Evolutionary conservation across 495 filamentous ascomycete species (phyloP).

Genomic region (Pseudevernia furfuracea): DNA sequence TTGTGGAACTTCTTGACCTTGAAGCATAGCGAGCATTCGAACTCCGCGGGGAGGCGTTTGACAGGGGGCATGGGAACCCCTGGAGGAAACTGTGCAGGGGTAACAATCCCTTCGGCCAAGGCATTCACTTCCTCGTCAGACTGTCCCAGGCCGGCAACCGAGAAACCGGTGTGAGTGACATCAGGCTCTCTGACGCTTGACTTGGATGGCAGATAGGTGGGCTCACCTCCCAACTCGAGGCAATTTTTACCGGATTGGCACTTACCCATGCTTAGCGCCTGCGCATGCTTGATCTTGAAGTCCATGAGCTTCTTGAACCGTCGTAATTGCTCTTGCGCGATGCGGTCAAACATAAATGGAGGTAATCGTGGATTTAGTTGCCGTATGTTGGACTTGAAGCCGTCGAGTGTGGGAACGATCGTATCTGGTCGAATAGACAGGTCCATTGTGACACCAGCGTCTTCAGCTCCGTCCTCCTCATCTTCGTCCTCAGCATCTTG

Average conservation of each 20-base stretch:
- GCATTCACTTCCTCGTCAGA: conserved; percentile 57
- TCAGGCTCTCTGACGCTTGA: conserved; percentile 29
- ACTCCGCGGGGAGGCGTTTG: conserved; percentile 70
- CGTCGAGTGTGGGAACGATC: conserved; percentile 66
- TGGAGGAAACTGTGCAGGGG: conserved; percentile 62
- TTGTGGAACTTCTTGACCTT: conserved; percentile 85
- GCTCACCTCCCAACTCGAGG: conserved; percentile 54
- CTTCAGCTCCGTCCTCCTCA: conserved; percentile 36
- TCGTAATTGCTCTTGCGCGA: conserved; percentile 69
- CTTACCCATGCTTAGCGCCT: conserved; percentile 42
- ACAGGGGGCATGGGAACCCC: conserved; percentile 82
- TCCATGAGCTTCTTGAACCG: conserved; percentile 76
- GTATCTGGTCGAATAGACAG: conserved; percentile 37
- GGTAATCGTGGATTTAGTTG: conserved; percentile 63
- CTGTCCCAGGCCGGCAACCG: conserved; percentile 36
- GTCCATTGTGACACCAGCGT: conserved; percentile 43
- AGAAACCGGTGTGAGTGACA: conserved; percentile 38
- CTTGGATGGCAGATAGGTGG: conserved; percentile 40
- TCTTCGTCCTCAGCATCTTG: conserved; percentile 41
- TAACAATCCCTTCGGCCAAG: conserved; percentile 58
- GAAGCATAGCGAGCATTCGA: conserved; percentile 90
- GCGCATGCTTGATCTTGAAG: conserved; percentile 61
- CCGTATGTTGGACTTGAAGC: conserved; percentile 69
- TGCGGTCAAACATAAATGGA: conserved; percentile 68
- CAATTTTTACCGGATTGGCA: conserved; percentile 59